phyloP scores from a whole-genome alignment of 306 rosid genomes.

The Senna siamea region DNA sequence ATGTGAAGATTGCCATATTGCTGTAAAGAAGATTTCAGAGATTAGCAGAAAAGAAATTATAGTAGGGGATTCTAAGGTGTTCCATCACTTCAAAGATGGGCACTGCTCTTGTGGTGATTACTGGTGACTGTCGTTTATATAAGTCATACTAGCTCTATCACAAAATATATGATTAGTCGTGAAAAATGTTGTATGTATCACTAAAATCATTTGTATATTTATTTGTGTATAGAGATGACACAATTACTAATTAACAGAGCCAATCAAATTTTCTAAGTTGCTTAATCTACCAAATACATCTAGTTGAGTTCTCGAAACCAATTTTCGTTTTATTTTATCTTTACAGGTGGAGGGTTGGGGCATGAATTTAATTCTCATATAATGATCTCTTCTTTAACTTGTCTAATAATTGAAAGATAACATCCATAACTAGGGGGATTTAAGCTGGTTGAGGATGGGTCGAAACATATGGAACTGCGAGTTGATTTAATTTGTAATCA shows the following conservation, averaged over 20 bases:
- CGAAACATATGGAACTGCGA: background rate
- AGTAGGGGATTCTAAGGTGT: constrained; percentile 61
- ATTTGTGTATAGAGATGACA: constrained; percentile 5
- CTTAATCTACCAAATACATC: background rate
- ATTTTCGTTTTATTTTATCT: background rate
- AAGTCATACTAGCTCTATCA: too few relatives aligned
- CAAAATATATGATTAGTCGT: background rate
- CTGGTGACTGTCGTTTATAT: constrained; percentile 43
- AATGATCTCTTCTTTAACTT: too few relatives aligned
- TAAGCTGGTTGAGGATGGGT: background rate
- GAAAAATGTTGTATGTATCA: background rate
- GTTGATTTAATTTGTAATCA: background rate
- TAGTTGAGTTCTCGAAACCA: background rate
- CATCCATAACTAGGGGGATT: too few relatives aligned
- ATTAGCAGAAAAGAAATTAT: constrained; percentile 50
- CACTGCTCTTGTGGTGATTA: constrained; percentile 63
- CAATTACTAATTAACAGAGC: constrained; percentile 16
- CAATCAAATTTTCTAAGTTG: background rate
- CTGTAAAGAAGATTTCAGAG: constrained; percentile 52
- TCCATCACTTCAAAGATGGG: constrained; percentile 64
- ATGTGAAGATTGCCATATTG: constrained; percentile 61
- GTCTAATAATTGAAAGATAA: too few relatives aligned
- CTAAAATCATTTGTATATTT: background rate
- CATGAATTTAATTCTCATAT: too few relatives aligned
- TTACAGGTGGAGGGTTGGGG: background rate